A percentile compares a stretch with the other conserved stretches of the same genome.
phyloP scores from a whole-genome alignment of 2,329 filamentous ascomycete species.

The Aureobasidium lini region DNA sequence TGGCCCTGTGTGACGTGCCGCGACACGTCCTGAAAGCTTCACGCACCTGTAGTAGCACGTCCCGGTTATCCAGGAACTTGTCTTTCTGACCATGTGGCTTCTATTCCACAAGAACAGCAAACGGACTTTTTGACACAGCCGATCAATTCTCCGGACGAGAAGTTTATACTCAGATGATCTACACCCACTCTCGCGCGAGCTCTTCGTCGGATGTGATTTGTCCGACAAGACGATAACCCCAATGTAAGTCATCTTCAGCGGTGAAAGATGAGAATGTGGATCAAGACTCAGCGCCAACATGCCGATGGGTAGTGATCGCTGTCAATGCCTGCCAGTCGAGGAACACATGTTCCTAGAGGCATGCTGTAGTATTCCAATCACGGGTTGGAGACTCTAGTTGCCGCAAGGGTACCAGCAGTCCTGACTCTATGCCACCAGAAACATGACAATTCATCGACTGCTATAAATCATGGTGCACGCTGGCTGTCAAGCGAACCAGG shows the following conservation, averaged over 20 bases:
- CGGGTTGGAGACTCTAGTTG: not conserved
- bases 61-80: not conserved
- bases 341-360: not conserved
- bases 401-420: not conserved
- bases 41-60: not conserved
- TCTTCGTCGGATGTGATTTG: not conserved
- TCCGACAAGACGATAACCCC: not conserved
- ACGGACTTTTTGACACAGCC: not conserved
- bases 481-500: not conserved
- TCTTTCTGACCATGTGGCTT: not conserved
- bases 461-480: not conserved
- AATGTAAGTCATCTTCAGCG: not conserved
- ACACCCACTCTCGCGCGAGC: not conserved
- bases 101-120: not conserved
- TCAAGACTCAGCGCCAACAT: not conserved
- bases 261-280: not conserved
- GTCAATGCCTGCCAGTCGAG: not conserved
- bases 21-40: not conserved
- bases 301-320: not conserved
- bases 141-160: not conserved
- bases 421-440: not conserved
- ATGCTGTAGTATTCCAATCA: not conserved
- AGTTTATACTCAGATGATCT: not conserved
- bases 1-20: not conserved
- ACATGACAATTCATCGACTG: not conserved